Percentiles rank a stretch among this genome's conserved stretches.
Conservation (phyloP, 768 basidiomycete genomes). For the Termitomyces sp. region DNA sequence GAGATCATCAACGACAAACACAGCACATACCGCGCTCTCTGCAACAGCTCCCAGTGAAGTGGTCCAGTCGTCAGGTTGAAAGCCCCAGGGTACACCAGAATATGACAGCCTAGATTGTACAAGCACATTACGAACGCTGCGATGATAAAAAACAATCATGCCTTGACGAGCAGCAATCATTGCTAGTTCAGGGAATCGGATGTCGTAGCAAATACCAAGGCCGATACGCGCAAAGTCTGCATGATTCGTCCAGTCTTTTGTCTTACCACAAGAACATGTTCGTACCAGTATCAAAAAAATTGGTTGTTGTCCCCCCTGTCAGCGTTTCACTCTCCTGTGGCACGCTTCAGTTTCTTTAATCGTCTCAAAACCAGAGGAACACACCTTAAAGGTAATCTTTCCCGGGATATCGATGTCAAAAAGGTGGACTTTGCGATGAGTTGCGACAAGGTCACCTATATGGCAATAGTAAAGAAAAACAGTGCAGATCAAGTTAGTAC, state of each 20-base stretch:
- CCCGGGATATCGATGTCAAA: conserved; percentile 98
- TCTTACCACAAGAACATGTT: background rate
- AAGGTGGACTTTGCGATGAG: conserved; percentile 91
- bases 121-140: background rate
- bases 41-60: conserved; percentile 92
- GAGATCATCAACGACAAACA: background rate
- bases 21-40: conserved; percentile 67
- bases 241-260: background rate
- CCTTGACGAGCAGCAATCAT: conserved; percentile 88
- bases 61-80: conserved; percentile 97
- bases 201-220: conserved; percentile 94
- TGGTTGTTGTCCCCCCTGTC: conserved; percentile 67
- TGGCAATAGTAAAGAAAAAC: background rate
- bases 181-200: conserved; percentile 91
- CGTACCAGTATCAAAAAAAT: conserved; percentile 84
- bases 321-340: conserved; percentile 82
- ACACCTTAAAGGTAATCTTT: conserved; percentile 83
- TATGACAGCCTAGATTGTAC: conserved; percentile 65
- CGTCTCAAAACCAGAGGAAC: background rate
- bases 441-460: conserved; percentile 77
- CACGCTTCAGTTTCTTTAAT: conserved; percentile 1
- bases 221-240: conserved; percentile 96
- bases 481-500: background rate
- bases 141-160: conserved; percentile 17
- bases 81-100: conserved; percentile 88